Percentiles rank a stretch among this genome's conserved stretches.
phyloP scores from a whole-genome alignment of 306 rosid genomes.

The Prunus mongolica region DNA sequence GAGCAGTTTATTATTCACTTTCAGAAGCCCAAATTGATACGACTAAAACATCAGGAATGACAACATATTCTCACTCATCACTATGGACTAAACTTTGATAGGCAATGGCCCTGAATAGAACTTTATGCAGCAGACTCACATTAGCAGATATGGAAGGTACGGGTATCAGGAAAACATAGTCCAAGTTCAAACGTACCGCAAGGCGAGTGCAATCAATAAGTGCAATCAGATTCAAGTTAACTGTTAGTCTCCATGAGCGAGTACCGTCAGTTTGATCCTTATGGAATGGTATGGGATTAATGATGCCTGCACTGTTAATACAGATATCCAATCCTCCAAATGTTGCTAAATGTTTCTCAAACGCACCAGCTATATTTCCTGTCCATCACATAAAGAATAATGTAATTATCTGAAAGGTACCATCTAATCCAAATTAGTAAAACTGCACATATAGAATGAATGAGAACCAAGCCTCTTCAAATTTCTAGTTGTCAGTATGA shows the following conservation, averaged over 20 bases:
- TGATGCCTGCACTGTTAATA: slow-evolving; percentile 71
- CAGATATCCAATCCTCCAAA: slow-evolving; percentile 91
- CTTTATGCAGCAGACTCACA: not conserved
- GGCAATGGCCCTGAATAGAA: slow-evolving; percentile 8
- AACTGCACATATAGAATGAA: not conserved
- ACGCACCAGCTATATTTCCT: slow-evolving; percentile 73
- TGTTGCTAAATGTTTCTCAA: slow-evolving; percentile 62
- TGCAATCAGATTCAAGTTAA: slow-evolving; percentile 64
- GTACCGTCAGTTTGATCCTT: slow-evolving; percentile 73
- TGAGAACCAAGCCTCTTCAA: not conserved
- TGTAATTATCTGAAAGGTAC: not conserved
- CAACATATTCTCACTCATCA: slow-evolving; percentile 10
- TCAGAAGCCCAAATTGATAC: not conserved
- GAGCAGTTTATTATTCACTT: not conserved
- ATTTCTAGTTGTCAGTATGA: not conserved
- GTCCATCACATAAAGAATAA: slow-evolving; percentile 4
- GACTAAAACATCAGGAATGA: not conserved
- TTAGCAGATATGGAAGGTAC: not conserved
- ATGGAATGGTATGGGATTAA: slow-evolving; percentile 37
- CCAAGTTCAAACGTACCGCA: slow-evolving; percentile 52
- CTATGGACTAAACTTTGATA: slow-evolving; percentile 8
- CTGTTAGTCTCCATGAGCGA: slow-evolving; percentile 57
- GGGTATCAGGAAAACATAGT: slow-evolving; percentile 12
- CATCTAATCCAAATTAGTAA: not conserved
- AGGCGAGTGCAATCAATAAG: slow-evolving; percentile 65